Evolutionary conservation across 768 basidiomycete genomes (phyloP).

Genomic region (Sarcodon sp.): DNA sequence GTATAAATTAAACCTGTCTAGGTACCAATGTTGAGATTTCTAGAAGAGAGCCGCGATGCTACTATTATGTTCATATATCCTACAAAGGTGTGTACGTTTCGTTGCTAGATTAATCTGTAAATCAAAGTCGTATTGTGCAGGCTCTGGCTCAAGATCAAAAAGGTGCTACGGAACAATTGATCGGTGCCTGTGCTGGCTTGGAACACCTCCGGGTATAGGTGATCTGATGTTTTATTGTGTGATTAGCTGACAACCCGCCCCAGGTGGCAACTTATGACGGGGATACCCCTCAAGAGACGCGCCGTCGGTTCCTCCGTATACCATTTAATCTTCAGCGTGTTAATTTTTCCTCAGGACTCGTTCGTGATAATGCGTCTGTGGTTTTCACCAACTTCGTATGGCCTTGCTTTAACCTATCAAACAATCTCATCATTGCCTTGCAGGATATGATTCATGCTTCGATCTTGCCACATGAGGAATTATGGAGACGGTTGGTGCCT

Average conservation of each 20-base stretch:
- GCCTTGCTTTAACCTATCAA: background rate
- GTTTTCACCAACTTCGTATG: constrained; percentile 87
- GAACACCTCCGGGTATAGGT: constrained; percentile 37
- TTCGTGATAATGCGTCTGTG: constrained; percentile 63
- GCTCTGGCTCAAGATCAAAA: constrained; percentile 87
- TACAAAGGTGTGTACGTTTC: constrained; percentile 45
- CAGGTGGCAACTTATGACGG: constrained; percentile 79
- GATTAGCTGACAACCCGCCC: background rate
- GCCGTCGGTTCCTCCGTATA: constrained; percentile 31
- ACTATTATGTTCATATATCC: constrained; percentile 84
- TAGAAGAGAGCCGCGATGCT: constrained; percentile 45
- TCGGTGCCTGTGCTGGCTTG: constrained; percentile 48
- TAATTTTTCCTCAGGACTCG: constrained; percentile 23
- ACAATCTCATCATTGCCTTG: constrained; percentile 3
- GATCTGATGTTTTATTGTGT: background rate
- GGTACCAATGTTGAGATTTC: constrained; percentile 57
- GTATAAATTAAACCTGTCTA: constrained; percentile 13
- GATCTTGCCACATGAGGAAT: constrained; percentile 74
- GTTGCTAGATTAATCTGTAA: background rate
- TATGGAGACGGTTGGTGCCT: constrained; percentile 52
- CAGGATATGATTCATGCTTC: constrained; percentile 82
- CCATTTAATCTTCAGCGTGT: background rate
- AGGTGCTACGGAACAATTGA: constrained; percentile 51
- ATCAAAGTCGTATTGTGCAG: constrained; percentile 20
- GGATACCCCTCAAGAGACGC: constrained; percentile 63